Evolutionary conservation across 148 eudicot genomes (phyloP).

Genomic region (Rhododendron mucronatum): DNA sequence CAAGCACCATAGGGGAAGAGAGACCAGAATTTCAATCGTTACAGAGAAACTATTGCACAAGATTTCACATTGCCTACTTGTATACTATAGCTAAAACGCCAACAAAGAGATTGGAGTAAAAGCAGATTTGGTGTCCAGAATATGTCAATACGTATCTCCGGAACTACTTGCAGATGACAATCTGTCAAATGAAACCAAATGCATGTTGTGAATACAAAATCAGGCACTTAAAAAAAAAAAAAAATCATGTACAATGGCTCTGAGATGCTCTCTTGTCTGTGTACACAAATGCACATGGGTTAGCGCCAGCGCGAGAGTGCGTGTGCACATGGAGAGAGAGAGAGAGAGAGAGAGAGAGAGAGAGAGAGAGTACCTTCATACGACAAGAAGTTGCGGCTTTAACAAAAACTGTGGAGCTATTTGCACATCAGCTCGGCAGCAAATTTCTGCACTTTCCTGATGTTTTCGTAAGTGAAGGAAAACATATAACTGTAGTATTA

Average conservation of each 20-base stretch:
- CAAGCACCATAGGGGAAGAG: not conserved
- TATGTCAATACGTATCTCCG: not conserved
- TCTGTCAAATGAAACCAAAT: not conserved
- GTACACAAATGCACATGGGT: not conserved
- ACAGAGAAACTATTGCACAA: not conserved
- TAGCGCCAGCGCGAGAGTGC: not conserved
- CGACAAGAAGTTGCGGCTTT: constrained; percentile 3
- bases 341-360: not conserved
- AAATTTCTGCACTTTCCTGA: constrained; percentile 46
- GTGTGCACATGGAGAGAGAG: not conserved
- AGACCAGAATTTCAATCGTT: not conserved
- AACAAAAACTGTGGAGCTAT: constrained; percentile 11
- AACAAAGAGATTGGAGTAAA: not conserved
- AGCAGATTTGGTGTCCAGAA: not conserved
- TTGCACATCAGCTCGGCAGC: constrained; percentile 42
- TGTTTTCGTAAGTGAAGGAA: constrained; percentile 50
- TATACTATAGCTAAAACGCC: not conserved
- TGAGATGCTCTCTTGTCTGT: not conserved
- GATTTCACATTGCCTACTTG: not conserved
- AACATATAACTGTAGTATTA: not conserved
- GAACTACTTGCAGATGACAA: not conserved
- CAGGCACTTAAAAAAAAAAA: not conserved
- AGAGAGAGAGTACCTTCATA: constrained; percentile 13
- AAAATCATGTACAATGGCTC: not conserved
- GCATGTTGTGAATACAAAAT: not conserved